A percentile compares a stretch with the other conserved stretches of the same genome.
Evolutionary conservation across 1,284 basidiomycete genomes (phyloP).

Genomic region (Dichomitus squalens): DNA sequence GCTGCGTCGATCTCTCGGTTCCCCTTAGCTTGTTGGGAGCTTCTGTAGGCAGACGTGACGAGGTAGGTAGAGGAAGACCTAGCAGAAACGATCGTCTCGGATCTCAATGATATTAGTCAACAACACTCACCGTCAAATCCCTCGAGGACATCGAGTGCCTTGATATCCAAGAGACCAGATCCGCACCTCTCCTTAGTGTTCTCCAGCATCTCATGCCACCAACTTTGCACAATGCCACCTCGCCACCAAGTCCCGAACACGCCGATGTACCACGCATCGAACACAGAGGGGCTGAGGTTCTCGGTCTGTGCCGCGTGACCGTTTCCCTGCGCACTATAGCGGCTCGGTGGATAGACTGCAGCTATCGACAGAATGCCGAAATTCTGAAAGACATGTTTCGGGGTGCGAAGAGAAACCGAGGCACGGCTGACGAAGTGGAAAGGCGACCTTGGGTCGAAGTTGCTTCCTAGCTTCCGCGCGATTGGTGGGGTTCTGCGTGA

Average conservation of each 20-base stretch:
- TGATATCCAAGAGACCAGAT: constrained; percentile 72
- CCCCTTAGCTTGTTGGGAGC: constrained; percentile 57
- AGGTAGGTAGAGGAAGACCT: constrained; percentile 49
- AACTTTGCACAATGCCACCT: constrained; percentile 69
- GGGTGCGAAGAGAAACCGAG: constrained; percentile 89
- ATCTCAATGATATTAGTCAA: not conserved
- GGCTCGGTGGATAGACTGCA: constrained; percentile 58
- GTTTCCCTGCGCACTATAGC: constrained; percentile 30
- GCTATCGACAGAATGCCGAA: constrained; percentile 88
- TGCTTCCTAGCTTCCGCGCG: constrained; percentile 24
- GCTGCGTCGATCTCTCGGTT: constrained; percentile 55
- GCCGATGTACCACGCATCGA: constrained; percentile 85
- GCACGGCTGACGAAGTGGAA: constrained; percentile 93
- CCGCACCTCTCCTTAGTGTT: constrained; percentile 71
- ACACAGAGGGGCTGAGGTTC: constrained; percentile 53
- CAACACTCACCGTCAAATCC: constrained; percentile 58
- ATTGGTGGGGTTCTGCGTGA: constrained; percentile 35
- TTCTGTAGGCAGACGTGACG: constrained; percentile 31
- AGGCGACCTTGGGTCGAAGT: constrained; percentile 46
- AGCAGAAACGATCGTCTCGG: constrained; percentile 9
- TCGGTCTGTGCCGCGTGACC: constrained; percentile 32
- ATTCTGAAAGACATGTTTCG: constrained; percentile 85
- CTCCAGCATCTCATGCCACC: constrained; percentile 67
- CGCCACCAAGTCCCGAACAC: constrained; percentile 89
- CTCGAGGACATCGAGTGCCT: constrained; percentile 64